Conservation (phyloP, 2,329 filamentous ascomycete genomes). For the Arthrobotrys iridis region DNA sequence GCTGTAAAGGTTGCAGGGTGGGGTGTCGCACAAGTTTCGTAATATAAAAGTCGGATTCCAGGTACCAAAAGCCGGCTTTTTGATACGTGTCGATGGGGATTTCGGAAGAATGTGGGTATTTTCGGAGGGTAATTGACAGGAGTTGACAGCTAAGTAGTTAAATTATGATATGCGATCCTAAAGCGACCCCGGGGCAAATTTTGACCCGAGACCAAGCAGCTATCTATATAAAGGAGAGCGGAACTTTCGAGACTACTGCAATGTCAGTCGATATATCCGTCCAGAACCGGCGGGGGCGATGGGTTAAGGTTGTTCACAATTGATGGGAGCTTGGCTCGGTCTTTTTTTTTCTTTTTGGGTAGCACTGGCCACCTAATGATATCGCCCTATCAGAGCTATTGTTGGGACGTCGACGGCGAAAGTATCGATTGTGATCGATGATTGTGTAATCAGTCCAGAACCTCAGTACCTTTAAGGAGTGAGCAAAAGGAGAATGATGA, state of each 20-base stretch:
- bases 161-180: constrained; percentile 15
- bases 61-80: neutral
- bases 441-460: too few species aligned
- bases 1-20: neutral
- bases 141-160: neutral
- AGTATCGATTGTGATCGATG: too few species aligned
- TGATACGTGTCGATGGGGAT: constrained; percentile 14
- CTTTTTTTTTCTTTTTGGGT: too few species aligned
- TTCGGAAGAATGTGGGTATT: constrained; percentile 14
- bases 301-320: constrained; percentile 24
- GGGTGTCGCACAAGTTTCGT: constrained; percentile 8
- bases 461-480: too few species aligned
- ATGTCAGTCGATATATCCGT: constrained; percentile 35
- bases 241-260: constrained; percentile 25
- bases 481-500: neutral
- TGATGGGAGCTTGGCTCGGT: constrained; percentile 6
- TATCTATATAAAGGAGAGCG: constrained; percentile 18
- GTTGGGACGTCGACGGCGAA: constrained; percentile 15
- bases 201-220: constrained; percentile 10
- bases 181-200: constrained; percentile 33
- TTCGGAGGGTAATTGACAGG: constrained; percentile 6
- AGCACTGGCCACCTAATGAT: constrained; percentile 29
- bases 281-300: constrained; percentile 20
- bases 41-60: neutral
- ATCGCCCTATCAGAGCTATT: neutral